Percentiles rank a stretch among this genome's conserved stretches.
phyloP scores from a whole-genome alignment of 2,329 filamentous ascomycete species.

The Zasmidium cellare region DNA sequence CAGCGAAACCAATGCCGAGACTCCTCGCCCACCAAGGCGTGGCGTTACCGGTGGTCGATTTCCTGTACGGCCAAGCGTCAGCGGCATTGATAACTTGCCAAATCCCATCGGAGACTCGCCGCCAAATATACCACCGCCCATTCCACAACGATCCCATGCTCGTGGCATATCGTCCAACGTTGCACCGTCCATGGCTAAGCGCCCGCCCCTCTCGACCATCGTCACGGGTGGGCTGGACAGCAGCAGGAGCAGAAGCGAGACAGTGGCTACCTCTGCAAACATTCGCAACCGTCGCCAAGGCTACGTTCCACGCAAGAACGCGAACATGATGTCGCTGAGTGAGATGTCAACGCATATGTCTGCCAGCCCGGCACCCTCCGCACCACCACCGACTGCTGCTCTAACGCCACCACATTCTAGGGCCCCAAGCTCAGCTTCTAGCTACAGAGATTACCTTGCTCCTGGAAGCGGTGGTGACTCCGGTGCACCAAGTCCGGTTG shows the following conservation, averaged over 20 bases:
- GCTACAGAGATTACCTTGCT: slow-evolving; percentile 23
- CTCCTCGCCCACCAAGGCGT: slow-evolving; percentile 67
- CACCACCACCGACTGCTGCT: slow-evolving; percentile 53
- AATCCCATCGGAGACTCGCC: slow-evolving; percentile 61
- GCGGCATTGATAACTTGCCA: slow-evolving; percentile 60
- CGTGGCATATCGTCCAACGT: slow-evolving; percentile 48
- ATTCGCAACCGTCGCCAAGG: slow-evolving; percentile 61
- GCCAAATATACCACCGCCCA: slow-evolving; percentile 65
- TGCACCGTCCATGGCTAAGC: slow-evolving; percentile 43
- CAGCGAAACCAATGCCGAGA: slow-evolving; percentile 74
- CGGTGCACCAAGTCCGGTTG: slow-evolving; percentile 34
- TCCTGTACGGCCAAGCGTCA: slow-evolving; percentile 66
- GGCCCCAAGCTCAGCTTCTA: slow-evolving; percentile 32
- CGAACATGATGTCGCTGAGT: slow-evolving; percentile 41
- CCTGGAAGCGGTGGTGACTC: slow-evolving; percentile 33
- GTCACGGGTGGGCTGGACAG: slow-evolving; percentile 66
- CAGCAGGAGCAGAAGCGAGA: slow-evolving; percentile 63
- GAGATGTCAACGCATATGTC: slow-evolving; percentile 26
- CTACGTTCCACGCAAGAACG: slow-evolving; percentile 55
- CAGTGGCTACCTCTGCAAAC: slow-evolving; percentile 50
- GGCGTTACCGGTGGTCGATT: slow-evolving; percentile 56
- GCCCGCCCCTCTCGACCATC: slow-evolving; percentile 72
- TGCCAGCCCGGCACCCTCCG: slow-evolving; percentile 6
- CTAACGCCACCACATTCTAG: slow-evolving; percentile 34
- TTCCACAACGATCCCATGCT: slow-evolving; percentile 79